Evolutionary conservation across 2,329 filamentous ascomycete genomes (phyloP).

Genomic region (Trichoderma sp.): DNA sequence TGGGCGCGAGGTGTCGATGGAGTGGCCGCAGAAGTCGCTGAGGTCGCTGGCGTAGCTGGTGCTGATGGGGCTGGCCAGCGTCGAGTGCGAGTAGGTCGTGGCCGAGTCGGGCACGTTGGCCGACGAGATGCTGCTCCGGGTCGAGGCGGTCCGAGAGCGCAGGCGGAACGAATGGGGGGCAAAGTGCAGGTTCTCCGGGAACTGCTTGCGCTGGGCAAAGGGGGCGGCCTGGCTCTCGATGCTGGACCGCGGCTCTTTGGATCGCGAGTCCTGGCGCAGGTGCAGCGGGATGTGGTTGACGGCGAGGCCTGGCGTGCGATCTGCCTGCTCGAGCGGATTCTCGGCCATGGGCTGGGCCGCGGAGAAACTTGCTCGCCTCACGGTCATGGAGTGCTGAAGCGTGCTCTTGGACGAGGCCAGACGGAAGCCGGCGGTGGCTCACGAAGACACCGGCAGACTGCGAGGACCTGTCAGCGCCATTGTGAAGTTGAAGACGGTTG

Average conservation of each 20-base stretch:
- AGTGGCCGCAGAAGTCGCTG: conserved; percentile 37
- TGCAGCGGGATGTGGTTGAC: conserved; percentile 22
- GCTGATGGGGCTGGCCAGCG: conserved; percentile 41
- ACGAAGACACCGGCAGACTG: background rate
- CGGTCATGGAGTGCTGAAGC: conserved; percentile 11
- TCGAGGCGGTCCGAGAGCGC: conserved; percentile 42
- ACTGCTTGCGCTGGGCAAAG: conserved; percentile 29
- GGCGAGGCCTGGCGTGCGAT: conserved; percentile 20
- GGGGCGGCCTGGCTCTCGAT: conserved; percentile 23
- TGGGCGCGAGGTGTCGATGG: conserved; percentile 32
- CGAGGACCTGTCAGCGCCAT: conserved; percentile 13
- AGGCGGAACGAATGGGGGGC: conserved; percentile 34
- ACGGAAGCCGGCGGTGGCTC: background rate
- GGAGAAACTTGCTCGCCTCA: conserved; percentile 15
- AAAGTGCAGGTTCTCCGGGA: conserved; percentile 39
- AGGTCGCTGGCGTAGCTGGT: conserved; percentile 41
- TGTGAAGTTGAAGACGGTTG: background rate
- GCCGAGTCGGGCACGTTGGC: conserved; percentile 43
- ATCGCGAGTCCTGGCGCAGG: conserved; percentile 24
- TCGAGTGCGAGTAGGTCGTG: conserved; percentile 42
- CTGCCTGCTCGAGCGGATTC: conserved; percentile 10
- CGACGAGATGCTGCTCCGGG: conserved; percentile 43
- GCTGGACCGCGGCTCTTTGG: conserved; percentile 24
- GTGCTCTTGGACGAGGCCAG: background rate
- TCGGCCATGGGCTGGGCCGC: conserved; percentile 27